These are phyloP conservation scores for Ligustrum vulgare DNA, from an alignment of 257 asterid genomes.

Conservation along the genomic window DNA sequence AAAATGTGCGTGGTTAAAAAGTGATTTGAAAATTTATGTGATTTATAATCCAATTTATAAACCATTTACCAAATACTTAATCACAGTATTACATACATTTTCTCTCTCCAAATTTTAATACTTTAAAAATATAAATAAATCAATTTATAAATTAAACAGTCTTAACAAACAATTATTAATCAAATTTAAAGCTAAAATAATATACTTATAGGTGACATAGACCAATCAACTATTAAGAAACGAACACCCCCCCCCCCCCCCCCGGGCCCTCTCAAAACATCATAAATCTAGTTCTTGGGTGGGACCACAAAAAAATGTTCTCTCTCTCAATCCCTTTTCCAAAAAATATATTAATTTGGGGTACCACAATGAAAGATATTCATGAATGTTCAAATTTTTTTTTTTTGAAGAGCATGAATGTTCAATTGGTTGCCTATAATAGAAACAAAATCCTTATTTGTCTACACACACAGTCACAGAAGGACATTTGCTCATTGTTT, in stretches of 20 bases:
- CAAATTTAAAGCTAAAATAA: background rate
- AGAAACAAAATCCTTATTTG: constrained; percentile 31
- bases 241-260: background rate
- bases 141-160: too few relatives aligned
- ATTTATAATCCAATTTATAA: too few relatives aligned
- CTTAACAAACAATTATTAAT: constrained; percentile 10
- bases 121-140: too few relatives aligned
- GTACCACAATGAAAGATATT: constrained; percentile 18
- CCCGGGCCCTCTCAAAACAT: too few relatives aligned
- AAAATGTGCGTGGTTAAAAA: too few relatives aligned
- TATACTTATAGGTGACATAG: background rate
- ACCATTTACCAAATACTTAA: too few relatives aligned
- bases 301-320: constrained; percentile 33
- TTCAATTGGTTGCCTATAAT: constrained; percentile 20
- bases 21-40: too few relatives aligned
- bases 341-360: background rate
- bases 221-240: background rate
- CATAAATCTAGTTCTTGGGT: too few relatives aligned
- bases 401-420: too few relatives aligned
- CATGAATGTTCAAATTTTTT: constrained; percentile 23
- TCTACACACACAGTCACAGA: constrained; percentile 12
- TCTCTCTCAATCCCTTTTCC: constrained; percentile 1
- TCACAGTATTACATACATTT: too few relatives aligned
- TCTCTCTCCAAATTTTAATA: too few relatives aligned
- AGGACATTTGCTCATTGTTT: constrained; percentile 30